Percentiles rank a stretch among this genome's conserved stretches.
These are phyloP conservation scores for Corynascus novoguineensis DNA, from an alignment of 495 filamentous ascomycete genomes.

Conservation along the genomic window DNA sequence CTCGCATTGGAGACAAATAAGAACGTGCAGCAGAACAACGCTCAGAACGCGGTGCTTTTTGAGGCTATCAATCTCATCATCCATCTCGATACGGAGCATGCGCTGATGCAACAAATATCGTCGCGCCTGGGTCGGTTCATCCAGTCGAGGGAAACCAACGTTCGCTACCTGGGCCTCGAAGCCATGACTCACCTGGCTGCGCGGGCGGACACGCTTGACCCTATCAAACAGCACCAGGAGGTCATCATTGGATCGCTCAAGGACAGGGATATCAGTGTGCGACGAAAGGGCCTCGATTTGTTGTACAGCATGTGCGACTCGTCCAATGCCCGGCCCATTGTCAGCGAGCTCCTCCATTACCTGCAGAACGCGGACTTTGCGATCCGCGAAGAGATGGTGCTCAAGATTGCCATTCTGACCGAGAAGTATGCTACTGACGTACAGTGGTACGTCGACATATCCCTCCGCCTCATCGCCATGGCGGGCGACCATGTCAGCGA, in stretches of 20 bases:
- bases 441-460: conserved; percentile 99
- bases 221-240: conserved; percentile 96
- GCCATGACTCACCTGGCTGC: conserved; percentile 98
- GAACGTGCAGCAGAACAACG: conserved; percentile 99
- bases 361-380: conserved; percentile 95
- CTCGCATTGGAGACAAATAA: conserved; percentile 88
- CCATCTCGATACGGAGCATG: conserved; percentile 94
- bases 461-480: conserved; percentile 87
- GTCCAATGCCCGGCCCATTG: conserved; percentile 84
- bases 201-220: conserved; percentile 87
- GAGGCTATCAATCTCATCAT: conserved; percentile 99
- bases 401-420: conserved; percentile 96
- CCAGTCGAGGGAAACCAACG: conserved; percentile 93
- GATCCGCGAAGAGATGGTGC: conserved; percentile 97
- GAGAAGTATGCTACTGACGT: conserved; percentile 98
- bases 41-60: conserved; percentile 95
- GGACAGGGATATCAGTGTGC: conserved; percentile 94
- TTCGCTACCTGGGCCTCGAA: conserved; percentile 92
- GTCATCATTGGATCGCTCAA: conserved; percentile 91
- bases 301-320: conserved; percentile 99
- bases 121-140: conserved; percentile 92
- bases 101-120: conserved; percentile 96
- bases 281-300: conserved; percentile 90
- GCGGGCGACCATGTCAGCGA: conserved; percentile 98
- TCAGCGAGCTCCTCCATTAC: conserved; percentile 89